phyloP scores from a whole-genome alignment of 2,329 filamentous ascomycete species.

The Dactylonectria estremocensis region DNA sequence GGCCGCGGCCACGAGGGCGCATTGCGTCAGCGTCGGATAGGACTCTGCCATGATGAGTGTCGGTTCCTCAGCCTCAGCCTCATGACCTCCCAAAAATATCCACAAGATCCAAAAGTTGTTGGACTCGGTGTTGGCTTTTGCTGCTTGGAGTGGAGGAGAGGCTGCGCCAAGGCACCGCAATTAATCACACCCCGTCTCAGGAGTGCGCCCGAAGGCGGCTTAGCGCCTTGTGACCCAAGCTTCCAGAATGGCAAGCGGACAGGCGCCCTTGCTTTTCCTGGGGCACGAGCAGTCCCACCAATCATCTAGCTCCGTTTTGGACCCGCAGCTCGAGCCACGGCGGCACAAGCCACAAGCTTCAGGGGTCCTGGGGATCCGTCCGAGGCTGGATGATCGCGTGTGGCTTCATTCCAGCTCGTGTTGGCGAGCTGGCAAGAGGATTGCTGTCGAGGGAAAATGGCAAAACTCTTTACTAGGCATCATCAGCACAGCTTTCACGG shows the following conservation, averaged over 20 bases:
- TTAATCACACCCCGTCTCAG: slow-evolving; percentile 20
- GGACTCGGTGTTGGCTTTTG: slow-evolving; percentile 4
- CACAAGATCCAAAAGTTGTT: not conserved
- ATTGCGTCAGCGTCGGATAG: slow-evolving; percentile 91
- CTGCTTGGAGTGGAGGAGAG: slow-evolving; percentile 10
- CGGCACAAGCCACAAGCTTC: slow-evolving; percentile 25
- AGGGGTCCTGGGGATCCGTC: slow-evolving; percentile 2
- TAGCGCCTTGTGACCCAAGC: slow-evolving; percentile 21
- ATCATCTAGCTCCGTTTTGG: not conserved
- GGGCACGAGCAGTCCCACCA: slow-evolving; percentile 20
- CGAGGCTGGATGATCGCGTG: slow-evolving; percentile 25
- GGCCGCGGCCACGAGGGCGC: slow-evolving; percentile 86
- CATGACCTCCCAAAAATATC: slow-evolving; percentile 40
- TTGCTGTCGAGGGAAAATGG: not conserved
- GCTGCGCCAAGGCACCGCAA: slow-evolving; percentile 19
- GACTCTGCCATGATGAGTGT: slow-evolving; percentile 77
- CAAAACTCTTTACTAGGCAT: not conserved
- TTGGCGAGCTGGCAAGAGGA: not conserved
- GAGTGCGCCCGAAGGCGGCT: slow-evolving; percentile 8
- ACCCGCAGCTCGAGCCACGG: slow-evolving; percentile 5
- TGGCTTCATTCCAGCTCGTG: slow-evolving; percentile 9
- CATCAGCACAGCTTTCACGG: not conserved
- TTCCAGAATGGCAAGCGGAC: slow-evolving; percentile 19
- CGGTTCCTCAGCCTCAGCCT: slow-evolving; percentile 36
- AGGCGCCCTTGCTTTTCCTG: slow-evolving; percentile 9